Base-by-base conservation (phyloP, 345 rosid species). In the Geranium brycei region DNA sequence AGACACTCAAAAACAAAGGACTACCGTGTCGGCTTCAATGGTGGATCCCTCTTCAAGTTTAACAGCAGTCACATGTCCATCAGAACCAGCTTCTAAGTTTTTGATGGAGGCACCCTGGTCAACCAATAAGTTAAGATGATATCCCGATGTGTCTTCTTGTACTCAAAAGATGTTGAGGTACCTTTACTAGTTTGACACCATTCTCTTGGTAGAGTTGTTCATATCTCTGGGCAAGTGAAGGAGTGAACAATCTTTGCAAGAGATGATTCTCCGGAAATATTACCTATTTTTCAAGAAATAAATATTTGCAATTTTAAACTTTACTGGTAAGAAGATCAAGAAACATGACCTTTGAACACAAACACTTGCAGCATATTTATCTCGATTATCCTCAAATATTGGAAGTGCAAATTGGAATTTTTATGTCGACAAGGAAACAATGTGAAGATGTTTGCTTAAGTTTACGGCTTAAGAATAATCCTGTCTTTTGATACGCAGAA, bases 191-290 rank as follows among this genome's bases (percentile, higher is more conserved):
- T 69, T 89, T 87, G 51, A 90, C 89, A 68, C 91, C 96, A 53
- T 85, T 82, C 74, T 86, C 82, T 73, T 87, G 79, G 80, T 93
- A 93, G 2, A 93, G 74, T 31, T 86, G 80, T 79, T 93, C 99
- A 13, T 87, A 93, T 77, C 73, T 86, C 62, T 73, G 81, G 66
- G 96, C 91, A 71, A 89, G 97, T 60, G 91, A 85, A 70, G 99
- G 95, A 73, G 96, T 87, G 71, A 93, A 93, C 74, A 89, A 60
- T 78, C 99, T 87, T 83, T 77, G 91, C 82, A 90, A 71, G 60
- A 93, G 85, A 75, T 87, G 95, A 70, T 79, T 71, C 77, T 87
- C 97, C 1, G 91, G 95, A 82, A 89, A 93, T 58, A 93, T 81
- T 58, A 93, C 78, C 96, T 86, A 65, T 61, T 71, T 57, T 79